Base-by-base conservation (phyloP, 2,329 filamentous ascomycete species). In the Teratosphaeria nubilosa region DNA sequence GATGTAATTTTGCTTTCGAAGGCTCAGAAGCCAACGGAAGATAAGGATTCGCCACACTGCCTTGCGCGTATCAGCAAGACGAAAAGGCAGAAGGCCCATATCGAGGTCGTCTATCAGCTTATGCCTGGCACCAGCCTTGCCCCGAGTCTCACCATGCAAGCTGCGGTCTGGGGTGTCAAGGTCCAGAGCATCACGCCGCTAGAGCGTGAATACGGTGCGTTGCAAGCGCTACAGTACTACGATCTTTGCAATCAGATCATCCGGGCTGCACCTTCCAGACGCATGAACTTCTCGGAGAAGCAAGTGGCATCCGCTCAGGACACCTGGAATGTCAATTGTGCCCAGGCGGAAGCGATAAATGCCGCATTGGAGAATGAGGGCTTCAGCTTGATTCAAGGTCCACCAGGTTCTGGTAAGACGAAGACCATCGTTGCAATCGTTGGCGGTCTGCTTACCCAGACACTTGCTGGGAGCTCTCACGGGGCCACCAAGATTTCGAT, bases 401-500 rank as follows among this genome's bases (percentile, higher is more conserved):
- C 94, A 55, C 94, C 94, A 1, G 94, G 94, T 72, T 96, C 94
- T 3, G 94, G 67, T 25, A 99, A 99, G 76, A 99, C 94, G 0
- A 99, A 99, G 73, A 99, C 94, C 0, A 99, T 99, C 60, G 84
- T 95, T 58, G 94, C 92, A 32, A 95, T 99, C 79, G 91, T 97
- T 25, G 94, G 94, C 37, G 89, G 90, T 41, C 78, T 99, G 16
- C 73, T 96, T 51, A 88, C 85, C 5, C 81, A 82, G 45, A 78
- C 66, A 54, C 79, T 83, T 56, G 80, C 77, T 9, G 77, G 80
- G 14, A 72, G 78, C 20, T 56, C 62, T 37, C 60, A 58, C 16
- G 64, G 67, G 22, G 63, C 63, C 3, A 69, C 66, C 6, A 66
- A 63, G 51, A 74, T 78, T 53, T 63, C 65, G 22, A 64, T 76